Conservation (phyloP, 2,329 filamentous ascomycete species). For the Phialocephala subalpina region DNA sequence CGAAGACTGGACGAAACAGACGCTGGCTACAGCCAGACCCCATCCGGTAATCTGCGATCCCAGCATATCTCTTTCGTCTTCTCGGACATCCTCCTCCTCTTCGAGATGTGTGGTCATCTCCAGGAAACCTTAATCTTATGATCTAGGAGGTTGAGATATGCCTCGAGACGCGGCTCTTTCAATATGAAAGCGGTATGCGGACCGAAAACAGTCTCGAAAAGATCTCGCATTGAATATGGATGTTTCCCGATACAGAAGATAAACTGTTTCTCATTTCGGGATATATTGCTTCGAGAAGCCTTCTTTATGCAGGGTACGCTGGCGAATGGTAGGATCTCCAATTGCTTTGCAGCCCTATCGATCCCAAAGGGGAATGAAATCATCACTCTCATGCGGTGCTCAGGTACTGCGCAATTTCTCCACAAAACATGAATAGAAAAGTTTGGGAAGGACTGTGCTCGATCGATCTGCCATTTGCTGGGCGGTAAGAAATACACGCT, state of each 20-base stretch:
- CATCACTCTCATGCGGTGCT: background rate
- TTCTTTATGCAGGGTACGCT: constrained; percentile 14
- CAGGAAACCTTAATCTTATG: background rate
- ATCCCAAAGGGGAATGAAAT: background rate
- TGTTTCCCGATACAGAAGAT: constrained; percentile 1
- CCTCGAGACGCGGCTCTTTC: background rate
- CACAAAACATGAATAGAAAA: background rate
- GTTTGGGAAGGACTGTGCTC: background rate
- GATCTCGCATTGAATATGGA: background rate
- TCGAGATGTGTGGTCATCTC: background rate
- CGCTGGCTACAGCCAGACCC: background rate
- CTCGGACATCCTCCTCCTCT: background rate
- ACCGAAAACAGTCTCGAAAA: background rate
- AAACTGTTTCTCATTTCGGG: constrained; percentile 7
- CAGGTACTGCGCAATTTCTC: background rate
- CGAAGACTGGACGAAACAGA: constrained; percentile 13
- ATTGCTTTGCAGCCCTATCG: constrained; percentile 6
- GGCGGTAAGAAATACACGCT: background rate
- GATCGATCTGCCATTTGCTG: background rate
- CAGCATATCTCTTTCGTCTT: background rate
- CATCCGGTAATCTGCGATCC: background rate
- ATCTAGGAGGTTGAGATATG: constrained; percentile 2
- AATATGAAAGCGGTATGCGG: background rate
- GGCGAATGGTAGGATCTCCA: background rate
- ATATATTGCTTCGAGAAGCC: constrained; percentile 21